phyloP scores from a whole-genome alignment of 345 rosid species.

The Citrus inodora region DNA sequence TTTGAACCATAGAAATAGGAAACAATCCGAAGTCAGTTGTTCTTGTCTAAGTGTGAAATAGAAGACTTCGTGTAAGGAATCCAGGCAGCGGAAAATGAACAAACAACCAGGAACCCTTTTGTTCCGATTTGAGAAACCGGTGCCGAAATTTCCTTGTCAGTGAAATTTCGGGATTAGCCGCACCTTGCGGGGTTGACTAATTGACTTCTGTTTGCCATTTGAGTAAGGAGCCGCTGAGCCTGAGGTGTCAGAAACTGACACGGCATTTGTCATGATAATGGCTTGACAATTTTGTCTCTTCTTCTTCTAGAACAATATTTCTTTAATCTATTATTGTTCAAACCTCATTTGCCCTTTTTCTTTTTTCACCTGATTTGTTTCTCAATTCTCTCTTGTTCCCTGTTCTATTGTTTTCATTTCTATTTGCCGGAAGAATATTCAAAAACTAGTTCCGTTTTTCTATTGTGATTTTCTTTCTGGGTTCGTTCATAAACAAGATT shows the following conservation, averaged over 20 bases:
- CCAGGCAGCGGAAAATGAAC: background rate
- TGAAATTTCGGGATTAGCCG: too few species aligned
- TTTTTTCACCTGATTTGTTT: background rate
- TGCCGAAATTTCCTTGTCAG: background rate
- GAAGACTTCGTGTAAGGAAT: background rate
- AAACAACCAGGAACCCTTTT: background rate
- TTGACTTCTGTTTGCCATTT: background rate
- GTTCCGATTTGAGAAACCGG: background rate
- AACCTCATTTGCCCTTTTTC: background rate
- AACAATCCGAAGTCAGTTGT: too few species aligned
- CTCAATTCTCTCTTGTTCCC: background rate
- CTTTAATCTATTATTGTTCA: background rate
- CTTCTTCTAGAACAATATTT: background rate
- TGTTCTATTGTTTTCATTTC: background rate
- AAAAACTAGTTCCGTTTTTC: background rate
- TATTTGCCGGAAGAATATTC: too few species aligned
- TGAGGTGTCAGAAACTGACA: background rate
- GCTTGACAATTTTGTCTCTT: background rate
- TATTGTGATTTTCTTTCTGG: background rate
- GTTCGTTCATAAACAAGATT: conserved; percentile 5
- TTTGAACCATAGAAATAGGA: too few species aligned
- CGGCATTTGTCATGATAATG: background rate
- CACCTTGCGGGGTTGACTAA: background rate
- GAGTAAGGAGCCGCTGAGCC: background rate
- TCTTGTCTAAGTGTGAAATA: conserved; percentile 4